Conservation (phyloP, 1,284 basidiomycete genomes). For the Boletus smithii region DNA sequence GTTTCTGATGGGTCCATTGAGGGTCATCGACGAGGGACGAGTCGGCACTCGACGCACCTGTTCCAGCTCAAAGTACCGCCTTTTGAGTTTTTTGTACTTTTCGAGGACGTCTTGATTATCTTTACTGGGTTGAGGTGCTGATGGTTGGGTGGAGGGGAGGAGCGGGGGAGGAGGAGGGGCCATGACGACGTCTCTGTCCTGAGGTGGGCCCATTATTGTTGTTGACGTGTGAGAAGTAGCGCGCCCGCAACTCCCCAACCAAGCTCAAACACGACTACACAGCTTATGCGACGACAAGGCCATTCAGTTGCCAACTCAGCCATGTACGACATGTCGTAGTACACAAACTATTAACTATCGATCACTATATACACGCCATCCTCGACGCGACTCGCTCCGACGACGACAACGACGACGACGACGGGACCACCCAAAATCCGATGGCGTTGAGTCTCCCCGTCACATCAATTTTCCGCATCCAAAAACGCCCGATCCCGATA, state of each 20-base stretch:
- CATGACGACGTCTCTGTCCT: conserved; percentile 47
- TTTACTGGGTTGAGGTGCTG: conserved; percentile 34
- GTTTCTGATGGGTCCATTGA: conserved; percentile 42
- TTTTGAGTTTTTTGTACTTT: conserved; percentile 61
- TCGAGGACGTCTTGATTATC: conserved; percentile 47
- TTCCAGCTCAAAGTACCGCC: conserved; percentile 62
- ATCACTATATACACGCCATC: neutral
- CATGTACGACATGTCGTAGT: neutral
- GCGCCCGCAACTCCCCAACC: conserved; percentile 28
- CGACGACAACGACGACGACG: neutral
- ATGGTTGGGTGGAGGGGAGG: conserved; percentile 26
- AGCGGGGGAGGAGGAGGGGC: conserved; percentile 44
- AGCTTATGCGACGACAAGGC: conserved; percentile 13
- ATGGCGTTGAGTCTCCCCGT: conserved; percentile 24
- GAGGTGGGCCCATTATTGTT: conserved; percentile 26
- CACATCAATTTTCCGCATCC: conserved; percentile 22
- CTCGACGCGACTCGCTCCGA: neutral
- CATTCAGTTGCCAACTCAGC: conserved; percentile 11
- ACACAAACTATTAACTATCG: neutral
- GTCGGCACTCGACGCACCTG: conserved; percentile 45
- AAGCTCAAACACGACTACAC: conserved; percentile 36
- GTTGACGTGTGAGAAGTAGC: conserved; percentile 29
- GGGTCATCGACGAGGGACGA: neutral
- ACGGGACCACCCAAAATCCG: conserved; percentile 13
- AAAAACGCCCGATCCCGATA: conserved; percentile 20